Conservation (phyloP, 306 rosid species). For the Lupinus albus region DNA sequence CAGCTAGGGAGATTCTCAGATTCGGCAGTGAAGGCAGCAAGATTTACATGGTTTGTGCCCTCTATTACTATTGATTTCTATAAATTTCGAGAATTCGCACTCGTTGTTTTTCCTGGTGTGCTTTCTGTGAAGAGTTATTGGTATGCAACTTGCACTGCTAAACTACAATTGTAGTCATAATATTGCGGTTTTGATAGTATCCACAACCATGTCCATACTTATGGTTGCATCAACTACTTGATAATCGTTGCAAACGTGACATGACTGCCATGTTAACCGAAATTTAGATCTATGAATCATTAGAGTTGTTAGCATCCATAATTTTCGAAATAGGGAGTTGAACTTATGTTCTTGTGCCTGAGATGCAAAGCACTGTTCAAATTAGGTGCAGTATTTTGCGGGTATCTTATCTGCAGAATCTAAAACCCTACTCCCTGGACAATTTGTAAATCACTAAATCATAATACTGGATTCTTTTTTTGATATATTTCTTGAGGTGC, state of each 20-base stretch:
- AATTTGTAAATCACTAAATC: background rate
- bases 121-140: slow-evolving; percentile 6
- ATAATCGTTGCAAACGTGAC: no score
- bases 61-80: background rate
- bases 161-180: no score
- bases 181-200: no score
- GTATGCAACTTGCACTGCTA: background rate
- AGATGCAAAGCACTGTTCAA: slow-evolving; percentile 1
- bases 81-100: slow-evolving; percentile 6
- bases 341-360: background rate
- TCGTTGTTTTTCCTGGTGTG: background rate
- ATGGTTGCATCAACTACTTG: no score
- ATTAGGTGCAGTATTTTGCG: background rate
- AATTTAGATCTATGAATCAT: background rate
- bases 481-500: background rate
- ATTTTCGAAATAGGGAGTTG: background rate
- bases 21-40: slow-evolving; percentile 85
- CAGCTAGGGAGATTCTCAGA: slow-evolving; percentile 73
- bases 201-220: no score
- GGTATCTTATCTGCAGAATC: background rate
- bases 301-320: background rate
- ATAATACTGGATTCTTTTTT: slow-evolving; percentile 5
- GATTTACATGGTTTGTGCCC: slow-evolving; percentile 81
- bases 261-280: no score
- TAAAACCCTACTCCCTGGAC: background rate